These are phyloP conservation scores for Hanseniaspora vineae DNA, from an alignment of 805 yeast genomes.

Conservation along the genomic window DNA sequence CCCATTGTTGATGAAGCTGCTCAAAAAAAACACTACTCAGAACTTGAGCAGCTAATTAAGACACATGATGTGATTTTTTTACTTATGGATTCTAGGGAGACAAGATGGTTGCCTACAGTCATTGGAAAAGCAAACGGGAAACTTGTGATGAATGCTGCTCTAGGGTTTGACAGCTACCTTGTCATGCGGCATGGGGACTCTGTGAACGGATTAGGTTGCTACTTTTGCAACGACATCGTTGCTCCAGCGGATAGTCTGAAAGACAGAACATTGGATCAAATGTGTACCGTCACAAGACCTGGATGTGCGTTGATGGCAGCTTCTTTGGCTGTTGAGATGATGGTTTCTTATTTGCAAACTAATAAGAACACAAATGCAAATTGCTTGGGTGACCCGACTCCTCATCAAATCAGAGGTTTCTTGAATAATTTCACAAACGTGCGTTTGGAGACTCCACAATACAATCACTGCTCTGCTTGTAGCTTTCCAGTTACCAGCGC, in stretches of 20 bases:
- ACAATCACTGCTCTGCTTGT: constrained; percentile 78
- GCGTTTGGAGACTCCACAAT: constrained; percentile 59
- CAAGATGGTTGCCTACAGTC: constrained; percentile 95
- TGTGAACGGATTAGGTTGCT: constrained; percentile 64
- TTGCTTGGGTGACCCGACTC: constrained; percentile 49
- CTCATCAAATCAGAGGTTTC: constrained; percentile 90
- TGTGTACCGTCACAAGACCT: constrained; percentile 98
- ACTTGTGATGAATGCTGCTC: constrained; percentile 78
- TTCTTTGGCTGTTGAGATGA: constrained; percentile 71
- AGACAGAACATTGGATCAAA: constrained; percentile 85
- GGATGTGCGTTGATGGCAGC: constrained; percentile 88
- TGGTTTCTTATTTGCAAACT: constrained; percentile 58
- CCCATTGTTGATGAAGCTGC: constrained; percentile 45
- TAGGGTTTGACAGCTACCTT: constrained; percentile 86
- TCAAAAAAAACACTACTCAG: constrained; percentile 39
- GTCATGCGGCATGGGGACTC: constrained; percentile 85
- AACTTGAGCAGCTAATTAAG: constrained; percentile 39
- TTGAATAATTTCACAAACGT: constrained; percentile 50
- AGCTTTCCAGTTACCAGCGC: constrained; percentile 43
- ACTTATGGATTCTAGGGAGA: constrained; percentile 87
- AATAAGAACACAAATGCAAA: constrained; percentile 8
- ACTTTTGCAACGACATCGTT: constrained; percentile 89
- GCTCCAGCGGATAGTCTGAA: constrained; percentile 86
- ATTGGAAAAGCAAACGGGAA: constrained; percentile 56
- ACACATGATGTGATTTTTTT: constrained; percentile 68